Evolutionary conservation across 495 filamentous ascomycete species (phyloP).

Genomic region (Talaromyces ruber): DNA sequence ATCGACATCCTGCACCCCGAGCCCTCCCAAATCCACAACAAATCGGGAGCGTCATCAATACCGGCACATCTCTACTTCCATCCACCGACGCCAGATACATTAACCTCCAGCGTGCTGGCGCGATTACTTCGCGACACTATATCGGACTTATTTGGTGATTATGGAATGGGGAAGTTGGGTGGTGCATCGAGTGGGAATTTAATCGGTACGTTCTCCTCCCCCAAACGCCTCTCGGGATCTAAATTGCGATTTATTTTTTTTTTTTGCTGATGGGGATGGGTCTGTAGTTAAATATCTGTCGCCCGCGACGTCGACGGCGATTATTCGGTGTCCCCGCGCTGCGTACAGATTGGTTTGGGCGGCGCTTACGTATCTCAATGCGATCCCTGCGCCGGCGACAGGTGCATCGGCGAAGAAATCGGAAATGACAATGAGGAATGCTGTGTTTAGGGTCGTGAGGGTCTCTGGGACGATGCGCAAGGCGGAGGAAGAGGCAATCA

Average conservation of each 20-base stretch:
- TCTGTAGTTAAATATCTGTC: conserved; percentile 83
- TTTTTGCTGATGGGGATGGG: conserved; percentile 2
- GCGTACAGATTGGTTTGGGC: conserved; percentile 86
- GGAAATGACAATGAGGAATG: conserved; percentile 35
- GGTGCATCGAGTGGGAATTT: conserved; percentile 51
- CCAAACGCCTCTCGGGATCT: too few species aligned
- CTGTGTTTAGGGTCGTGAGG: conserved; percentile 77
- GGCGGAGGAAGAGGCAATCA: conserved; percentile 80
- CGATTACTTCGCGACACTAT: conserved; percentile 62
- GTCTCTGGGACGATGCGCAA: conserved; percentile 94
- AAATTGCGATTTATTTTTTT: neutral
- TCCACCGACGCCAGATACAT: conserved; percentile 58
- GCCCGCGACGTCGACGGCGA: conserved; percentile 84
- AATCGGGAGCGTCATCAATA: neutral
- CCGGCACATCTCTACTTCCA: conserved; percentile 56
- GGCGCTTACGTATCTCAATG: conserved; percentile 73
- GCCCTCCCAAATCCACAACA: conserved; percentile 16
- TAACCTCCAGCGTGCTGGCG: conserved; percentile 55
- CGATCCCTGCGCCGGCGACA: conserved; percentile 37
- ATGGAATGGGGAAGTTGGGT: conserved; percentile 57
- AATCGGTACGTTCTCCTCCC: conserved; percentile 44
- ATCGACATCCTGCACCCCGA: conserved; percentile 85
- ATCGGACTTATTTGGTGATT: conserved; percentile 77
- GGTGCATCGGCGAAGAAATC: conserved; percentile 21
- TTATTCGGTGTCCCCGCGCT: conserved; percentile 68